phyloP scores from a whole-genome alignment of 345 rosid genomes.

The Murraya koenigii region DNA sequence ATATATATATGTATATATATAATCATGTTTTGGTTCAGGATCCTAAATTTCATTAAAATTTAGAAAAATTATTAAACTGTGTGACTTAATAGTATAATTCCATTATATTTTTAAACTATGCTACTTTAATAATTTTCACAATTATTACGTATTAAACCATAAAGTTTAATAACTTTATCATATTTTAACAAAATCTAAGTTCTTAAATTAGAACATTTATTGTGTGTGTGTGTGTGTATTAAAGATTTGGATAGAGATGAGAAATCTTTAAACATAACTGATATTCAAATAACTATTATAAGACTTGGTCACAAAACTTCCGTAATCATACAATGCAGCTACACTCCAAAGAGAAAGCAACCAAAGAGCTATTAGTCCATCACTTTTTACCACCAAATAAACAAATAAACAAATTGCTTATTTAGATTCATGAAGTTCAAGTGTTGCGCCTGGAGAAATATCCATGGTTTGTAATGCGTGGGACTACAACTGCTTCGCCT shows the following conservation, averaged over 20 bases:
- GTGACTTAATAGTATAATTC: no score
- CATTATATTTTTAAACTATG: no score
- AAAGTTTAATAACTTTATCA: no score
- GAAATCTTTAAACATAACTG: neutral
- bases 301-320: neutral
- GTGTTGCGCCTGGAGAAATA: conserved; percentile 1
- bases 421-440: neutral
- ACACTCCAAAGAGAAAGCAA: neutral
- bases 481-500: conserved; percentile 77
- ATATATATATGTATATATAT: no score
- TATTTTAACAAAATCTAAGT: no score
- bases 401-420: neutral
- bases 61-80: no score
- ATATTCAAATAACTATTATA: neutral
- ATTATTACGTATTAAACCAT: no score
- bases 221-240: no score
- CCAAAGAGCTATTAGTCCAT: neutral
- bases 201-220: no score
- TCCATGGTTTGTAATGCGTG: conserved; percentile 43
- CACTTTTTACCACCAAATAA: neutral
- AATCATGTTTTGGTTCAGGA: no score
- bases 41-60: no score
- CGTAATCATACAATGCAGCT: neutral
- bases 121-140: no score
- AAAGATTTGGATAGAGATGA: neutral